Evolutionary conservation across 352 stramenopile species (phyloP).

Genomic region (Phytophthora pseudosyringae): DNA sequence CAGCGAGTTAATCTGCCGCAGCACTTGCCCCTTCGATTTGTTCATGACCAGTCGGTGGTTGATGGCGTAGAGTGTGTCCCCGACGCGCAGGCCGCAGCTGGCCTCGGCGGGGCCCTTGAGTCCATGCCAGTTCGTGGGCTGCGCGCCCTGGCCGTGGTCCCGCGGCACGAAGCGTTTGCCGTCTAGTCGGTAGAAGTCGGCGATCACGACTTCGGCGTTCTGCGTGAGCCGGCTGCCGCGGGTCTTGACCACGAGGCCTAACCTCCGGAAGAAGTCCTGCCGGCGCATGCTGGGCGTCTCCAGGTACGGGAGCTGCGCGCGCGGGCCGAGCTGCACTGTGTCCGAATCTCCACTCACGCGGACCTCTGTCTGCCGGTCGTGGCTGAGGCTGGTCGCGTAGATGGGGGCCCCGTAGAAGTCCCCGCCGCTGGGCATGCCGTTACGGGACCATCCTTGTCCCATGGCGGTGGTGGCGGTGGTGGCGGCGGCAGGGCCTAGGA

Average conservation of each 20-base stretch:
- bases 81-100: constrained; percentile 72
- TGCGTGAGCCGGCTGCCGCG: constrained; percentile 85
- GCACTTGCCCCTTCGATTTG: constrained; percentile 84
- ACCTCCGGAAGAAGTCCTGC: constrained; percentile 80
- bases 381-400: constrained; percentile 85
- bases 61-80: constrained; percentile 86
- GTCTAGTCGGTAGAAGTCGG: constrained; percentile 83
- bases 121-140: constrained; percentile 73
- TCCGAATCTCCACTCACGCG: constrained; percentile 65
- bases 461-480: constrained; percentile 42
- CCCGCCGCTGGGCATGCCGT: constrained; percentile 59
- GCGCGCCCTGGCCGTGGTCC: constrained; percentile 67
- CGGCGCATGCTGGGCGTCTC: constrained; percentile 62
- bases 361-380: constrained; percentile 87
- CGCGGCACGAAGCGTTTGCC: constrained; percentile 79
- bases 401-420: constrained; percentile 87
- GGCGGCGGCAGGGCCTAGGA: neutral
- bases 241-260: constrained; percentile 85
- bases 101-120: constrained; percentile 77
- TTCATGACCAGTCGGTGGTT: constrained; percentile 90
- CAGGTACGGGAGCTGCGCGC: constrained; percentile 72
- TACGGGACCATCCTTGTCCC: constrained; percentile 69
- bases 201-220: constrained; percentile 83
- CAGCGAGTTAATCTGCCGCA: constrained; percentile 80
- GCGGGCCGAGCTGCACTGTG: constrained; percentile 74